These are phyloP conservation scores for Oryza australiensis DNA, from an alignment of 176 grass and related monocot genomes.

Conservation along the genomic window DNA sequence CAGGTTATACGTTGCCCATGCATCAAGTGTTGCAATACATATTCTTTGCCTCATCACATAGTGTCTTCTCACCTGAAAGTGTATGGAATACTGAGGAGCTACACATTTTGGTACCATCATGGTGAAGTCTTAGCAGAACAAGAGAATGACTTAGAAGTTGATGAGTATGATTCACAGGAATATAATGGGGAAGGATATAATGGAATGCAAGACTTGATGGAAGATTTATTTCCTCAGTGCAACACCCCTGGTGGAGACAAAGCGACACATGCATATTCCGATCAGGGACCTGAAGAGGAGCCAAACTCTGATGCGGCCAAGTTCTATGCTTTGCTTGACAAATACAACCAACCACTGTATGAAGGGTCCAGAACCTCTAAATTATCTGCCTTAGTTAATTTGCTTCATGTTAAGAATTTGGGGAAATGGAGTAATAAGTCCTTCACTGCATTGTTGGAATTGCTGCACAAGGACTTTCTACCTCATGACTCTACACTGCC, in stretches of 20 bases:
- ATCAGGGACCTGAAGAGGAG: neutral
- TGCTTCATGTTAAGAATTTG: constrained; percentile 5
- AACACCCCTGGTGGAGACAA: too few relatives aligned
- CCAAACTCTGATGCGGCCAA: constrained; percentile 1
- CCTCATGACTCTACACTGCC: too few relatives aligned
- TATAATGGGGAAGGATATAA: neutral
- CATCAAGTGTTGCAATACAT: constrained; percentile 27
- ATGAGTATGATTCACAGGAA: too few relatives aligned
- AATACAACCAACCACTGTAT: too few relatives aligned
- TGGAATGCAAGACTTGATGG: neutral
- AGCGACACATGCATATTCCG: neutral
- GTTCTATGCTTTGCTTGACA: too few relatives aligned
- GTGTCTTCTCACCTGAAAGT: constrained; percentile 12
- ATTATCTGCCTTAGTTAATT: too few relatives aligned
- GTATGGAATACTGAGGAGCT: constrained; percentile 4
- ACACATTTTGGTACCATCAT: constrained; percentile 31
- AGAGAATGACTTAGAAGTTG: neutral
- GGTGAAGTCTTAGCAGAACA: neutral
- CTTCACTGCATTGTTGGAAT: neutral
- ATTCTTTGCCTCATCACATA: neutral
- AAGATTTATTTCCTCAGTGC: constrained; percentile 12
- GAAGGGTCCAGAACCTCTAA: neutral
- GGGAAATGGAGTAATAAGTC: too few relatives aligned
- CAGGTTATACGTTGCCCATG: neutral
- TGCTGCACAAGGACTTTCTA: neutral